phyloP scores from a whole-genome alignment of 2,329 filamentous ascomycete species.

The Aspergillus unguis region DNA sequence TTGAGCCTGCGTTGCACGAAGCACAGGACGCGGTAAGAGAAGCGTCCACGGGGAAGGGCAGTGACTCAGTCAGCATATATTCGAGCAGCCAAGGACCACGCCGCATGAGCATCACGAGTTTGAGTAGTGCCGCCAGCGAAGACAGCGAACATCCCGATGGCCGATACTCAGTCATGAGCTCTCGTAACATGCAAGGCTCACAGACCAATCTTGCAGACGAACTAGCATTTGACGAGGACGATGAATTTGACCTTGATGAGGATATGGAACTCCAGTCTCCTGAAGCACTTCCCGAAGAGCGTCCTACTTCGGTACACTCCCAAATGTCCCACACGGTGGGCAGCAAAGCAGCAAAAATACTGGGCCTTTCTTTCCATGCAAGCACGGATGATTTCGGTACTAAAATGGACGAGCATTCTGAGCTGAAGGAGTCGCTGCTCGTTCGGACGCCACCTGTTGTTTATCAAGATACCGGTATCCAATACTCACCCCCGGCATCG shows the following conservation, averaged over 20 bases:
- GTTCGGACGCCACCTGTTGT: slow-evolving; percentile 45
- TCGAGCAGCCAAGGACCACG: slow-evolving; percentile 64
- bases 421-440: slow-evolving; percentile 48
- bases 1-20: slow-evolving; percentile 50
- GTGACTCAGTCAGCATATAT: slow-evolving; percentile 68
- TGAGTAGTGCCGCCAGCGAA: slow-evolving; percentile 37
- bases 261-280: slow-evolving; percentile 61
- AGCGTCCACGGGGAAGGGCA: slow-evolving; percentile 52
- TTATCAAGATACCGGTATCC: slow-evolving; percentile 74
- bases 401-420: slow-evolving; percentile 20
- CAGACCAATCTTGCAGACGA: slow-evolving; percentile 82
- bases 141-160: slow-evolving; percentile 55
- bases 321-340: slow-evolving; percentile 33
- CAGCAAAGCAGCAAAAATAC: slow-evolving; percentile 45
- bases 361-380: slow-evolving; percentile 41
- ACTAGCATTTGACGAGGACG: slow-evolving; percentile 79
- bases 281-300: slow-evolving; percentile 43
- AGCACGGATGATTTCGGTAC: slow-evolving; percentile 25
- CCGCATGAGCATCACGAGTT: slow-evolving; percentile 56
- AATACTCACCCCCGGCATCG: slow-evolving; percentile 79
- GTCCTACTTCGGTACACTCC: slow-evolving; percentile 41
- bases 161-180: slow-evolving; percentile 67
- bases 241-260: slow-evolving; percentile 62
- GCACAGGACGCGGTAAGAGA: slow-evolving; percentile 61
- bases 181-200: slow-evolving; percentile 51